phyloP scores from a whole-genome alignment of 116 monocot species.

The Cymodocea nodosa region DNA sequence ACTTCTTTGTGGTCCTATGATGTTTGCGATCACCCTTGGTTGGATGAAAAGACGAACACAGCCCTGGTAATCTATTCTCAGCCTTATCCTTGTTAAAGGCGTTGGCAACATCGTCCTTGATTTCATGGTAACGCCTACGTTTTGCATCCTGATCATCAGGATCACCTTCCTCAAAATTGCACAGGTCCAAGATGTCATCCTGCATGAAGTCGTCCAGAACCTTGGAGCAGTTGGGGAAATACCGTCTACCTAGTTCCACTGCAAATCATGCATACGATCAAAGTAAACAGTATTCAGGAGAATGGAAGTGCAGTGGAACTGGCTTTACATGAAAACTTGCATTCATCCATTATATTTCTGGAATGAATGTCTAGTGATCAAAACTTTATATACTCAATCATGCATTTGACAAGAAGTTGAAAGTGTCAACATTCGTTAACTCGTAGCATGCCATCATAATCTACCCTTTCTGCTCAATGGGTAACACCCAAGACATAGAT shows the following conservation, averaged over 20 bases:
- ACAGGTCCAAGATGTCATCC: slow-evolving; percentile 48
- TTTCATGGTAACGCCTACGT: slow-evolving; percentile 57
- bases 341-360: no score
- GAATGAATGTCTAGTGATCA: no score
- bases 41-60: slow-evolving; percentile 38
- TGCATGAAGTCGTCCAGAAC: slow-evolving; percentile 78
- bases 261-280: background rate
- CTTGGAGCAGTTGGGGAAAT: slow-evolving; percentile 72
- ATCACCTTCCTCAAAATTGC: slow-evolving; percentile 43
- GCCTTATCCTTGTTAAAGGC: slow-evolving; percentile 87
- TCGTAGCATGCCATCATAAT: no score
- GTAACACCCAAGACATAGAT: background rate
- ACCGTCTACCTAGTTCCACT: slow-evolving; percentile 74
- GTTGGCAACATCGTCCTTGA: slow-evolving; percentile 57
- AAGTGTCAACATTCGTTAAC: no score
- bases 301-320: no score
- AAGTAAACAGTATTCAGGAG: no score
- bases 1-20: background rate
- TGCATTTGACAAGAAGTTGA: no score
- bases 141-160: slow-evolving; percentile 64
- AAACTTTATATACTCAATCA: no score
- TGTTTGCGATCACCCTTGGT: slow-evolving; percentile 15
- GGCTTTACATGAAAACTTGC: no score
- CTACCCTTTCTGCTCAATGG: no score
- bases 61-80: slow-evolving; percentile 9